Base-by-base conservation (phyloP, 306 rosid genomes). In the Prunus fruticosa region DNA sequence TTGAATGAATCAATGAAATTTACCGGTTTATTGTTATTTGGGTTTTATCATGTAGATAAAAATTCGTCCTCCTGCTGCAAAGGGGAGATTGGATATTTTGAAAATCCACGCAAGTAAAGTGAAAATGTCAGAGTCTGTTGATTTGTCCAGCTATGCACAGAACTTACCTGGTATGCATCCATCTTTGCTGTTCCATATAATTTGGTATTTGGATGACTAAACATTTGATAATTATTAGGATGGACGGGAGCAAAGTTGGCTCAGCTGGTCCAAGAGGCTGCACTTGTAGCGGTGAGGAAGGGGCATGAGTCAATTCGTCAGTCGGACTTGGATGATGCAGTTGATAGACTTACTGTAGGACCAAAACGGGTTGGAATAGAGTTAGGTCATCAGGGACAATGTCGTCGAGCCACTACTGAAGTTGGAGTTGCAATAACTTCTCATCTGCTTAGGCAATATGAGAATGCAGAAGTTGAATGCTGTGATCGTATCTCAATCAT, bases 231-330 rank as follows among this genome's bases (percentile, higher is more conserved):
- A 71, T 81, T 80, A 72, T 69, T 79, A 95, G 99, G 99, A 80
- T 95, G 99, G 99, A 80, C 86, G 73, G 99, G 97, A 81, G 99
- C 97, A 76, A 92, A 77, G 80, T 82, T 95, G 86, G 97, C 99
- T 72, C 99, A 95, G 83, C 81, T 95, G 79, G 88, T 95, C 78
- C 99, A 92, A 84, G 97, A 90, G 90, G 97, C 99, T 71, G 99
- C 99, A 73, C 97, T 95, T 80, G 97, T 95, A 71, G 99, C 99
- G 34, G 97, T 95, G 46, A 89, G 99, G 85, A 95, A 90, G 81
- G 87, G 81, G 69, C 99, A 95, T 80, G 77, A 77, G 67, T 87
- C 99, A 72, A 81, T 92, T 90, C 87, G 86, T 84, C 96, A 86
- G 83, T 83, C 97, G 3, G 97, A 95, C 86, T 80, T 95, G 97